These are phyloP conservation scores for Pythium vanterpoolii DNA, from an alignment of 352 stramenopile species.

Conservation along the genomic window DNA sequence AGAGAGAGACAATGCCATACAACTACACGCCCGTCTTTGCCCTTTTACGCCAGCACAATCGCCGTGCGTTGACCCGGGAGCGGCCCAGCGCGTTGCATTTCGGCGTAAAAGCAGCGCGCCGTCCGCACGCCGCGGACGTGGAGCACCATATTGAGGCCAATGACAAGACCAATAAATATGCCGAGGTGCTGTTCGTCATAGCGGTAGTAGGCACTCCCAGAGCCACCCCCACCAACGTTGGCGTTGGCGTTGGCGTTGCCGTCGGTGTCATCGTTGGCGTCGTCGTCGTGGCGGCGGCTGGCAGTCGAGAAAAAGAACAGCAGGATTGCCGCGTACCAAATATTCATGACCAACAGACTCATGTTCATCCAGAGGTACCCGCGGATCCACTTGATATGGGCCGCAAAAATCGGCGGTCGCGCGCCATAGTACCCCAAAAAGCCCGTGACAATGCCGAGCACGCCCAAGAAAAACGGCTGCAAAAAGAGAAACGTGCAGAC, in stretches of 20 bases:
- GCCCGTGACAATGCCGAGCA: slow-evolving; percentile 51
- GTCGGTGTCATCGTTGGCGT: not conserved
- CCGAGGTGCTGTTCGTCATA: slow-evolving; percentile 35
- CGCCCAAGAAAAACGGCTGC: slow-evolving; percentile 66
- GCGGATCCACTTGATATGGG: slow-evolving; percentile 67
- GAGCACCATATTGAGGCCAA: slow-evolving; percentile 53
- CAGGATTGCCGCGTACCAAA: slow-evolving; percentile 55
- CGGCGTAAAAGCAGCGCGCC: slow-evolving; percentile 29
- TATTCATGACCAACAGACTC: slow-evolving; percentile 59
- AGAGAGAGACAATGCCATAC: not conserved
- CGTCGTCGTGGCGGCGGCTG: not conserved
- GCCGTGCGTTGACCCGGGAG: slow-evolving; percentile 18
- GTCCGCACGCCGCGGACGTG: slow-evolving; percentile 52
- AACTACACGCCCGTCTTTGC: not conserved
- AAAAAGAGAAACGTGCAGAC: slow-evolving; percentile 64
- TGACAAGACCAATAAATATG: slow-evolving; percentile 48
- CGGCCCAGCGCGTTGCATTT: slow-evolving; percentile 28
- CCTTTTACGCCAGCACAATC: slow-evolving; percentile 17
- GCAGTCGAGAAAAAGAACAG: slow-evolving; percentile 32
- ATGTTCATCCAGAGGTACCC: slow-evolving; percentile 73
- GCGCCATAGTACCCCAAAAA: slow-evolving; percentile 65
- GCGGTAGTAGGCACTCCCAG: slow-evolving; percentile 1
- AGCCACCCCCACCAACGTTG: slow-evolving; percentile 2
- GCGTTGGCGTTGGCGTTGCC: not conserved
- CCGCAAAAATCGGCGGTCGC: slow-evolving; percentile 49